Evolutionary conservation across 352 stramenopile species (phyloP).

Genomic region (Phytopythium boreale): DNA sequence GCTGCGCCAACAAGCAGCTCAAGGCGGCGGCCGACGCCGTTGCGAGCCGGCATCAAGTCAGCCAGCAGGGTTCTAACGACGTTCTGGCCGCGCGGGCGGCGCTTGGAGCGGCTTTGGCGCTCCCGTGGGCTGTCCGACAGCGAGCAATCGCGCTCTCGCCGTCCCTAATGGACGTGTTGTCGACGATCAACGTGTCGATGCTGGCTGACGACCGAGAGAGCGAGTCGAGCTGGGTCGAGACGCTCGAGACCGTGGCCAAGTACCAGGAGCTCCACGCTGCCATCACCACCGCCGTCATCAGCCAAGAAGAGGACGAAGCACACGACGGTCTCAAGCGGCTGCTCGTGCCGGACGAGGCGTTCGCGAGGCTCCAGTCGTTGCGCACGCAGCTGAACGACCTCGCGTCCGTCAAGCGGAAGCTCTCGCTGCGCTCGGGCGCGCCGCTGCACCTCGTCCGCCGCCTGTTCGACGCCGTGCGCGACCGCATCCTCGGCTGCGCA

Average conservation of each 20-base stretch:
- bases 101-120: not conserved
- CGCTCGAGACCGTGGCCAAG: not conserved
- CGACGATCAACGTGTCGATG: not conserved
- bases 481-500: not conserved
- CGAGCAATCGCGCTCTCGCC: not conserved
- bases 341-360: not conserved
- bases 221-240: not conserved
- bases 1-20: not conserved
- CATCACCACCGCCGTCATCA: not conserved
- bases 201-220: not conserved
- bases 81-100: not conserved
- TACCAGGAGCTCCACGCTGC: not conserved
- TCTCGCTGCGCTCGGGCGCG: not conserved
- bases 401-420: constrained; percentile 3
- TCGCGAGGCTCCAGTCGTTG: not conserved
- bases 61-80: not conserved
- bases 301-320: not conserved
- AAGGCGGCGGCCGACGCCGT: not conserved
- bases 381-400: not conserved
- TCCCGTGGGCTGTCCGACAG: not conserved
- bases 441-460: not conserved
- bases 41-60: not conserved
- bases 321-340: not conserved
- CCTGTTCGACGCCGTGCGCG: not conserved
- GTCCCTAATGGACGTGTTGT: not conserved